phyloP scores from a whole-genome alignment of 257 asterid genomes.

The Petrea volubilis region DNA sequence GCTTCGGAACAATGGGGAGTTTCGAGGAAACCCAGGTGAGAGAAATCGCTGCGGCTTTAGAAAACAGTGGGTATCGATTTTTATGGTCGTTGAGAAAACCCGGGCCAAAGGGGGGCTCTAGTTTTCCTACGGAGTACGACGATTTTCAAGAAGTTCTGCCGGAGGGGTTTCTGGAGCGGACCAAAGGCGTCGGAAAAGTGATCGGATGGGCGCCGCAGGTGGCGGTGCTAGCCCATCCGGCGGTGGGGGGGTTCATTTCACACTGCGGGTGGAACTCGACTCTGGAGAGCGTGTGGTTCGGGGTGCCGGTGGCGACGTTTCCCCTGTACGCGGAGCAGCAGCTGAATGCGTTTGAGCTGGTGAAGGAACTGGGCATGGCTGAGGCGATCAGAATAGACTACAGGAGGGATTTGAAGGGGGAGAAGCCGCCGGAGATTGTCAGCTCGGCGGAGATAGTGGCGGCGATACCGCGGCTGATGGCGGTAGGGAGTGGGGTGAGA shows the following conservation, averaged over 20 bases:
- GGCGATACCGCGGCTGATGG: conserved; percentile 45
- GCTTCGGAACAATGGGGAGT: conserved; percentile 51
- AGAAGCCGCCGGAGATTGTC: conserved; percentile 30
- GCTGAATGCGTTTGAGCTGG: conserved; percentile 45
- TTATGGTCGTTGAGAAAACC: conserved; percentile 55
- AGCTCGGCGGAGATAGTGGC: conserved; percentile 35
- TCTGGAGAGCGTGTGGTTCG: conserved; percentile 56
- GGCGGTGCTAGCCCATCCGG: conserved; percentile 42
- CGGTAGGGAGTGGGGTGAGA: conserved; percentile 30
- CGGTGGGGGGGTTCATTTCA: conserved; percentile 58
- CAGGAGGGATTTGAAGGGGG: conserved; percentile 10
- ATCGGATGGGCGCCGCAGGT: conserved; percentile 60
- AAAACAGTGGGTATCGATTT: conserved; percentile 40
- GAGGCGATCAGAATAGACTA: conserved; percentile 41
- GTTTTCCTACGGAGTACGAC: conserved; percentile 27
- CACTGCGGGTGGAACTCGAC: conserved; percentile 64
- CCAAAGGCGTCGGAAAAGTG: conserved; percentile 42
- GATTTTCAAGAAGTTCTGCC: conserved; percentile 36
- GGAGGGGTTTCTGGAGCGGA: conserved; percentile 51
- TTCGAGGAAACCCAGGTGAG: conserved; percentile 44
- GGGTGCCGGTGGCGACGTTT: conserved; percentile 53
- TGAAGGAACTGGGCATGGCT: conserved; percentile 45
- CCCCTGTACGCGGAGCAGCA: conserved; percentile 58
- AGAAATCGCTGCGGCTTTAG: conserved; percentile 50
- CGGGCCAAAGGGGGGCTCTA: conserved; percentile 1